Base-by-base conservation (phyloP, 192 early-diverging fungal genomes). In the Gamsiella multidivaricata region DNA sequence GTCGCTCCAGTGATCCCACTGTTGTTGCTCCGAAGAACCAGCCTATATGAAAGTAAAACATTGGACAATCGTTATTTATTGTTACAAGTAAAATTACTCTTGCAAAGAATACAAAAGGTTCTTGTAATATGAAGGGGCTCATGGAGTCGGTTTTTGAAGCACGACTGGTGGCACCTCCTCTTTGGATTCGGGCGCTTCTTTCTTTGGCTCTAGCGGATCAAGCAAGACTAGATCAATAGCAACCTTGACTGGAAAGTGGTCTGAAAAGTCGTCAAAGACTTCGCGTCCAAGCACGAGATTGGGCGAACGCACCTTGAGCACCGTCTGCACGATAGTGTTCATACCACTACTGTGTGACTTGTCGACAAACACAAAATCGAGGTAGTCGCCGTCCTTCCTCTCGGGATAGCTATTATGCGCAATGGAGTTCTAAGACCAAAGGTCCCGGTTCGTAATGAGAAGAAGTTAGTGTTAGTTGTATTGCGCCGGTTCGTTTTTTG, bases 331-430 rank as follows among this genome's bases (percentile, higher is more conserved):
- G 8, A 65, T 17, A 0, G 62, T 39, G 20, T 65, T 53, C 3
- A 51, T 37, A 20, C 34, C 26, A 8, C 18, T 12, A 17, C 23
- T 42, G 36, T 65, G 47, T 7, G 22, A 6, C 36, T 65, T 51
- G 50, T 52, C 62, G 26, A 54, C 36, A 39, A 65, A 65, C 3
- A 65, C 39, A 32, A 17, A 65, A 18, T 65, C 62, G 34, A 65
- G 22, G n/a, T 54, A 65, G 18, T 65, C 23, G 14, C 31, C 20
- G 15, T 50, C 31, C 3, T 41, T 58, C 5, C 10, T 32, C 6
- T 20, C 17, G 23, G 49, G 37, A 39, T 23, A 53, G n/a, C 54
- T 51, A 3, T 17, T 33, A 22, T 52, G 46, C 12, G 49, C 62
- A 17, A 65, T 37, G 37, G 49, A 54, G 51, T 65, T 65, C 14